Evolutionary conservation across 148 eudicot species (phyloP).

Genomic region (Rhododendron simsii): DNA sequence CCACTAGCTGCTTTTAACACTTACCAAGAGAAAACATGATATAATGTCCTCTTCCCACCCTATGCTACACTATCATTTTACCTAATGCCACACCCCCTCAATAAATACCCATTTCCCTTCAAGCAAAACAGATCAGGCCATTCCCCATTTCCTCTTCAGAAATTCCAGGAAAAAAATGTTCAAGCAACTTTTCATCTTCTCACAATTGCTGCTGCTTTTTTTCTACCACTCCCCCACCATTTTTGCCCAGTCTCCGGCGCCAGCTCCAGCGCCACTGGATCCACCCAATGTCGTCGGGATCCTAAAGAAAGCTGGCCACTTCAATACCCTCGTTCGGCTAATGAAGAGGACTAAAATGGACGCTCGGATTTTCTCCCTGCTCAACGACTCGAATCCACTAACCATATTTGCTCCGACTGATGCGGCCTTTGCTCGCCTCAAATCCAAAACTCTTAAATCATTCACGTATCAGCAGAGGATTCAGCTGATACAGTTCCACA

Average conservation of each 20-base stretch:
- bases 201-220: neutral
- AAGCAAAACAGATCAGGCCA: neutral
- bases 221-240: neutral
- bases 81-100: neutral
- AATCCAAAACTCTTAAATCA: neutral
- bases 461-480: neutral
- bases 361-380: neutral
- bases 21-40: neutral
- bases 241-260: slow-evolving; percentile 4
- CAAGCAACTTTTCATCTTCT: neutral
- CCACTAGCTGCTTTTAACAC: neutral
- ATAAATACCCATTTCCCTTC: neutral
- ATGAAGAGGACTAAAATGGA: slow-evolving; percentile 8
- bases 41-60: neutral
- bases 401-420: slow-evolving; percentile 10
- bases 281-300: neutral
- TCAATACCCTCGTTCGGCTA: neutral
- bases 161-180: neutral
- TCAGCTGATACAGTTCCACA: slow-evolving; percentile 12
- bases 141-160: neutral
- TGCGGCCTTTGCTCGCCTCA: neutral
- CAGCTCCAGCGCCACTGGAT: neutral
- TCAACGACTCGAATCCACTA: slow-evolving; percentile 3
- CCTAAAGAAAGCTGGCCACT: slow-evolving; percentile 13
- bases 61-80: neutral